Percentiles rank a stretch among this genome's conserved stretches.
phyloP scores from a whole-genome alignment of 129 eudicot species.

The Flaveria sonorensis region DNA sequence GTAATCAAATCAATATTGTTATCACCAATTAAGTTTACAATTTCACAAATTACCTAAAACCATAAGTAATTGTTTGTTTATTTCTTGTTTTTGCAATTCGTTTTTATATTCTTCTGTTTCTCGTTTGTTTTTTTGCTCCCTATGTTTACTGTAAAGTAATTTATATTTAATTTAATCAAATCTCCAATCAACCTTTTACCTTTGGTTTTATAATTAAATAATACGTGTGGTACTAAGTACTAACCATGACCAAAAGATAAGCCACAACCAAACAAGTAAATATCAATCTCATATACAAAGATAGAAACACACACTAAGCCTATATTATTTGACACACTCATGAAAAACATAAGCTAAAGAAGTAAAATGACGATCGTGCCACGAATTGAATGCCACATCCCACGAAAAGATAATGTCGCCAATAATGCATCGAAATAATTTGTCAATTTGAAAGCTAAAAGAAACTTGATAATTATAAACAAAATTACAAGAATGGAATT shows the following conservation, averaged over 20 bases:
- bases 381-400: slow-evolving; percentile 1
- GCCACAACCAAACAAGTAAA: background rate
- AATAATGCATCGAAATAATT: background rate
- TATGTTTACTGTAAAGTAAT: too few species aligned
- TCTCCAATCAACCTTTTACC: too few species aligned
- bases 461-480: background rate
- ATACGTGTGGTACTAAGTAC: too few species aligned
- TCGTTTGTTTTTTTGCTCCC: too few species aligned
- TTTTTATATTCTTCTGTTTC: too few species aligned
- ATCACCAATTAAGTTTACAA: too few species aligned
- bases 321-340: background rate
- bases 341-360: background rate
- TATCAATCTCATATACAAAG: background rate
- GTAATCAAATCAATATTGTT: too few species aligned
- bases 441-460: slow-evolving; percentile 7
- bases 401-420: background rate
- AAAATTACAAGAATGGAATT: background rate
- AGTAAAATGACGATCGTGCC: slow-evolving; percentile 4
- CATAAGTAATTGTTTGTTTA: too few species aligned
- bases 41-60: too few species aligned
- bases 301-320: background rate
- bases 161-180: too few species aligned
- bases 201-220: too few species aligned
- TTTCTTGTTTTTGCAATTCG: too few species aligned
- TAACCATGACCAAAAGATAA: background rate